Conservation (phyloP, 768 basidiomycete species). For the Lactarius hengduanensis region DNA sequence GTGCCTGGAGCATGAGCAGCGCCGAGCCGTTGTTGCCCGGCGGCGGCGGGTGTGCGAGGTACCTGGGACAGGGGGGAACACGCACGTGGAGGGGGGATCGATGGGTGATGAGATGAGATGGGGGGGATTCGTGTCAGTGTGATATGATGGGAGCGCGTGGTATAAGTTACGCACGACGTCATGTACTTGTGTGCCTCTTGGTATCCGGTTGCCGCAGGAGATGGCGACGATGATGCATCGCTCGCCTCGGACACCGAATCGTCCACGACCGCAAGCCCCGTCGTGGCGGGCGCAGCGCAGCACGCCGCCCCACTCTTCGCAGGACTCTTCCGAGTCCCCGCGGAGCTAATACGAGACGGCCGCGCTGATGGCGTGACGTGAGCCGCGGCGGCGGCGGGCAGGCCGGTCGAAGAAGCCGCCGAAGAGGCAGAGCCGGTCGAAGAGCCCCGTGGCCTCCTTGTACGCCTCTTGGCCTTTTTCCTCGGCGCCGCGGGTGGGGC, state of each 20-base stretch:
- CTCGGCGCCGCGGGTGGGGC: constrained; percentile 7
- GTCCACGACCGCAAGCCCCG: constrained; percentile 47
- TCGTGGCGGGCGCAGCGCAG: background rate
- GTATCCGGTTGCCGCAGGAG: constrained; percentile 38
- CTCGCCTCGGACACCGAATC: constrained; percentile 48
- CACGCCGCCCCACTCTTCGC: background rate
- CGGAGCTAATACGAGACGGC: background rate
- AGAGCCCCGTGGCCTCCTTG: background rate
- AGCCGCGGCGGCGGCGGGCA: background rate
- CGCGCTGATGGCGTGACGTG: background rate
- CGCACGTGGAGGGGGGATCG: background rate
- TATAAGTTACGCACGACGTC: constrained; percentile 49
- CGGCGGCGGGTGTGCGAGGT: constrained; percentile 48
- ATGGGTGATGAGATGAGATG: constrained; percentile 2
- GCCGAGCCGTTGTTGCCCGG: constrained; percentile 45
- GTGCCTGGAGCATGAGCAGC: constrained; percentile 65
- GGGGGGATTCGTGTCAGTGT: background rate
- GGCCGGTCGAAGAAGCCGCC: background rate
- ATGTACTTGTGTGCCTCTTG: constrained; percentile 61
- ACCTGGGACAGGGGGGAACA: constrained; percentile 37
- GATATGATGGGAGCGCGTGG: background rate
- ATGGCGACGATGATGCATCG: constrained; percentile 31
- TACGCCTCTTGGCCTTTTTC: background rate
- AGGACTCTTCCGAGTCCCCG: background rate
- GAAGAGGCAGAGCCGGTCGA: background rate